A percentile compares a stretch with the other conserved stretches of the same genome.
phyloP scores from a whole-genome alignment of 495 filamentous ascomycete species.

The Lindgomyces ingoldianus region DNA sequence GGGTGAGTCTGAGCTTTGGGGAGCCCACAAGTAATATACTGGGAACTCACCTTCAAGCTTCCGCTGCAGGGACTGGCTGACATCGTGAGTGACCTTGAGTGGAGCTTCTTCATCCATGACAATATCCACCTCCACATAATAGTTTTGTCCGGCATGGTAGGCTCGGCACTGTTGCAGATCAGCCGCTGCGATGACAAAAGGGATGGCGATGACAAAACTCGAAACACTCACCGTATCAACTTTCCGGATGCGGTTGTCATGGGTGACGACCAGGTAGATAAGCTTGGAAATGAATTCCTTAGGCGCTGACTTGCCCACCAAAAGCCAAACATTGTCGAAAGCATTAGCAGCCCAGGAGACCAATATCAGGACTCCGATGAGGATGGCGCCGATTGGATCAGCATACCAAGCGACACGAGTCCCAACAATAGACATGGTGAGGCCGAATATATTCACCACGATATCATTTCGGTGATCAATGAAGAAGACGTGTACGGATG shows the following conservation, averaged over 20 bases:
- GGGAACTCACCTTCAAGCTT: constrained; percentile 51
- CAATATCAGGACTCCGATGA: constrained; percentile 57
- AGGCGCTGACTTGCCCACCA: constrained; percentile 58
- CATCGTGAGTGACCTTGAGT: constrained; percentile 56
- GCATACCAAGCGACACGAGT: constrained; percentile 57
- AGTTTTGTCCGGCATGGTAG: constrained; percentile 58
- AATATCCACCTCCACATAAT: constrained; percentile 60
- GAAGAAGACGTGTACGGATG: constrained; percentile 57
- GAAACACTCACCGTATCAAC: constrained; percentile 52
- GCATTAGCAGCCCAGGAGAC: constrained; percentile 58
- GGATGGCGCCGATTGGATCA: constrained; percentile 58
- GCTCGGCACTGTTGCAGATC: constrained; percentile 44
- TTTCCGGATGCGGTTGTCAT: constrained; percentile 54
- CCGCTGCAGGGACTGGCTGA: constrained; percentile 55
- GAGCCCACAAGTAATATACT: neutral
- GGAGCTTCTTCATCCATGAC: constrained; percentile 56
- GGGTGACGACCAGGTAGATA: constrained; percentile 59
- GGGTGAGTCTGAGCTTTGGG: constrained; percentile 1
- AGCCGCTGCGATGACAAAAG: constrained; percentile 6
- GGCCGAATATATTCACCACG: constrained; percentile 56
- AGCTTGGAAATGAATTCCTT: constrained; percentile 58
- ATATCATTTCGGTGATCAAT: constrained; percentile 60
- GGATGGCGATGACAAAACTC: constrained; percentile 2
- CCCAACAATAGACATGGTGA: constrained; percentile 57
- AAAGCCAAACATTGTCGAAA: constrained; percentile 59